Conservation (phyloP, 768 basidiomycete genomes). For the Chlorophyllum brunneum region DNA sequence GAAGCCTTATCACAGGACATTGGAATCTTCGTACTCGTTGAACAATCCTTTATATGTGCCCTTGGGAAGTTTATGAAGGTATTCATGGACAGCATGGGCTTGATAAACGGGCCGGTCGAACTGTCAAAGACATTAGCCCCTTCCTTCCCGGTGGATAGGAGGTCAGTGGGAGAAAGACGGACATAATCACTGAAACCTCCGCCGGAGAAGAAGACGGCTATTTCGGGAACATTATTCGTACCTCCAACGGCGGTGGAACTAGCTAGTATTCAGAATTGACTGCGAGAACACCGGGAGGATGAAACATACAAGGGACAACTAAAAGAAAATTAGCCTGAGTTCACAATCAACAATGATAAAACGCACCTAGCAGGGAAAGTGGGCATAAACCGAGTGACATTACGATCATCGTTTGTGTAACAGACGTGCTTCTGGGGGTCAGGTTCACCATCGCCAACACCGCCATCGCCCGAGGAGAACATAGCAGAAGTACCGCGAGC, state of each 20-base stretch:
- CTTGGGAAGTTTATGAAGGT: conserved; percentile 40
- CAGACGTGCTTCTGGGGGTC: conserved; percentile 52
- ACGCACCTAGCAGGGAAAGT: conserved; percentile 55
- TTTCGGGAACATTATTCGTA: conserved; percentile 56
- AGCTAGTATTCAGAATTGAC: neutral
- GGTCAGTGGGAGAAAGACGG: conserved; percentile 18
- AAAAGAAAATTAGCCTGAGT: neutral
- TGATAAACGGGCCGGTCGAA: conserved; percentile 57
- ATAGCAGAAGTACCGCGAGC: conserved; percentile 61
- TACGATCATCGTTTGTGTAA: conserved; percentile 54
- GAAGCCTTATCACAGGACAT: neutral
- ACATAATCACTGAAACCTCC: conserved; percentile 75
- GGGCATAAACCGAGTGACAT: conserved; percentile 50
- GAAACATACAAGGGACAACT: conserved; percentile 48
- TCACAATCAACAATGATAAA: neutral
- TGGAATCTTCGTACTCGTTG: conserved; percentile 42
- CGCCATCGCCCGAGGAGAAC: conserved; percentile 65
- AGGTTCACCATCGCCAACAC: conserved; percentile 61
- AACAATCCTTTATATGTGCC: conserved; percentile 55
- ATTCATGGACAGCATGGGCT: conserved; percentile 36
- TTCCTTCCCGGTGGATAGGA: neutral
- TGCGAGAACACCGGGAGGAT: neutral
- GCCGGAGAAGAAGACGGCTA: conserved; percentile 58
- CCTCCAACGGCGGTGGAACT: conserved; percentile 76
- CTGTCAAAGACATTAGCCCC: conserved; percentile 23